Percentiles rank a stretch among this genome's conserved stretches.
phyloP scores from a whole-genome alignment of 345 rosid species.

The Excoecaria cochinchinensis region DNA sequence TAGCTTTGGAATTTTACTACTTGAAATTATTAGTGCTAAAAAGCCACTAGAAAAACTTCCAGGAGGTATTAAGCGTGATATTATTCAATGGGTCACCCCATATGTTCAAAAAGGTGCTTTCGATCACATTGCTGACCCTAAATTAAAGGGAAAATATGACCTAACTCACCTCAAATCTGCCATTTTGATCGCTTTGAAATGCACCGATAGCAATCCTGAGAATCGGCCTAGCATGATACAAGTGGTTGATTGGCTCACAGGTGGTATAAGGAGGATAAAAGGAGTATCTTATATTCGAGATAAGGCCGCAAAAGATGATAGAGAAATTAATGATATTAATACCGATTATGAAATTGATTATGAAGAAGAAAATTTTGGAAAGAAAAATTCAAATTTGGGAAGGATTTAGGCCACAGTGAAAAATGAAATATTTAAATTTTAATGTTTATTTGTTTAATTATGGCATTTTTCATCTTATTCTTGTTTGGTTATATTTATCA shows the following conservation, averaged over 20 bases:
- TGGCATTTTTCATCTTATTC: background rate
- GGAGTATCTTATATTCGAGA: constrained; percentile 15
- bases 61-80: constrained; percentile 52
- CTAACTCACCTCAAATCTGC: constrained; percentile 34
- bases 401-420: background rate
- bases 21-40: constrained; percentile 55
- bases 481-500: background rate
- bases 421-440: background rate
- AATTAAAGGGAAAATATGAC: constrained; percentile 47
- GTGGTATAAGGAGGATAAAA: constrained; percentile 34
- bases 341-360: background rate
- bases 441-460: constrained; percentile 1
- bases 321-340: constrained; percentile 1
- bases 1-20: constrained; percentile 62
- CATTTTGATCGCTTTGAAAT: constrained; percentile 42
- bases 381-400: background rate
- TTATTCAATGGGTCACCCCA: constrained; percentile 61
- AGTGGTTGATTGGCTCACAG: constrained; percentile 54
- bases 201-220: constrained; percentile 47
- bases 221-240: constrained; percentile 57
- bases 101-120: constrained; percentile 49
- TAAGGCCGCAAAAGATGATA: constrained; percentile 19
- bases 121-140: constrained; percentile 49
- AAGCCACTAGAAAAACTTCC: constrained; percentile 60
- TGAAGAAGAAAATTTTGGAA: constrained; percentile 19